These are phyloP conservation scores for Pseudodiploospora longispora DNA, from an alignment of 2,329 filamentous ascomycete species.

Conservation along the genomic window DNA sequence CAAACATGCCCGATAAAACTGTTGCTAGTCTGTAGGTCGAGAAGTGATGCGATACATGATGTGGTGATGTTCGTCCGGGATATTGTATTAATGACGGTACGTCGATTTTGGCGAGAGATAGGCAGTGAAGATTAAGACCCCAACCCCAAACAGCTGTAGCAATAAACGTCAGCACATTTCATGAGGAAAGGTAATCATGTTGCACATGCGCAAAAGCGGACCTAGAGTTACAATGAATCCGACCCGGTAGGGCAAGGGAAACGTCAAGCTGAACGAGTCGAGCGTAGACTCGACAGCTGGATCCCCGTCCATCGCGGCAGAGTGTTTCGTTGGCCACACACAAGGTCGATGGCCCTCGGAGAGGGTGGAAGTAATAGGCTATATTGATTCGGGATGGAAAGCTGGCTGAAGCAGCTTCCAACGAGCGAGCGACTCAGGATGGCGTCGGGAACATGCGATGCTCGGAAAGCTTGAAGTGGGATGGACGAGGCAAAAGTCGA, in stretches of 20 bases:
- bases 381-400: too few species aligned
- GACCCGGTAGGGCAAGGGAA: slow-evolving; percentile 85
- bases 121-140: slow-evolving; percentile 84
- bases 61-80: slow-evolving; percentile 61
- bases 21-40: slow-evolving; percentile 82
- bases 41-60: slow-evolving; percentile 66
- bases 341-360: too few species aligned
- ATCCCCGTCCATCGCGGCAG: slow-evolving; percentile 59
- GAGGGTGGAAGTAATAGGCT: too few species aligned
- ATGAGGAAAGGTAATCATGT: background rate
- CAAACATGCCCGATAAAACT: slow-evolving; percentile 64
- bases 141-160: slow-evolving; percentile 85
- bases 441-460: too few species aligned
- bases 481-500: too few species aligned
- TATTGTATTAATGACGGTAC: slow-evolving; percentile 82
- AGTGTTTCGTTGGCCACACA: background rate
- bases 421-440: too few species aligned
- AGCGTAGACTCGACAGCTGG: slow-evolving; percentile 61
- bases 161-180: background rate
- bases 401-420: too few species aligned
- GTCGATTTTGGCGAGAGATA: slow-evolving; percentile 73
- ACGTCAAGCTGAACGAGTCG: slow-evolving; percentile 77
- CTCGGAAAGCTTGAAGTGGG: too few species aligned
- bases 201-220: slow-evolving; percentile 34
- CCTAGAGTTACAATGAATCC: slow-evolving; percentile 79